These are phyloP conservation scores for Saturnispora diversa DNA, from an alignment of 805 yeast species.

Conservation along the genomic window DNA sequence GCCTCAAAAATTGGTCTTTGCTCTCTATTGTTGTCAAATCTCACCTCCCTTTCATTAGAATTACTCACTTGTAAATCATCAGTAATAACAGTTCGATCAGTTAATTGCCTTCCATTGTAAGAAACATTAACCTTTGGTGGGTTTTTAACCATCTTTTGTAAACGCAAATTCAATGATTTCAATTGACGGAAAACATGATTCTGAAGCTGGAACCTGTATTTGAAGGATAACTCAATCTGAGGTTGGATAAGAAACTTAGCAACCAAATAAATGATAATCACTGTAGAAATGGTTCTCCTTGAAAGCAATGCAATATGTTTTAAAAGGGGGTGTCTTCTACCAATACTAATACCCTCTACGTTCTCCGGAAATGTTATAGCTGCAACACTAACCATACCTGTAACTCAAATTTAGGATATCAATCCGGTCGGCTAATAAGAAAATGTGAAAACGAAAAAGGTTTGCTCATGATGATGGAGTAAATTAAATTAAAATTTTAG, in stretches of 20 bases:
- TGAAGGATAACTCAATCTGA: slow-evolving; percentile 30
- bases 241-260: slow-evolving; percentile 35
- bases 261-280: slow-evolving; percentile 26
- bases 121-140: slow-evolving; percentile 38
- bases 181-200: slow-evolving; percentile 25
- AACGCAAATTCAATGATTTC: slow-evolving; percentile 23
- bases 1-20: slow-evolving; percentile 9
- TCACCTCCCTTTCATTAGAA: slow-evolving; percentile 18
- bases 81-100: slow-evolving; percentile 29
- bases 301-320: slow-evolving; percentile 26
- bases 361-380: slow-evolving; percentile 31
- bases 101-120: slow-evolving; percentile 31
- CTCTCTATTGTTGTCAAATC: slow-evolving; percentile 17
- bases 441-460: neutral
- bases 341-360: slow-evolving; percentile 9
- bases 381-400: too few species aligned
- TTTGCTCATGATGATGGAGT: neutral
- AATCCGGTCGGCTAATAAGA: neutral
- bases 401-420: slow-evolving; percentile 6
- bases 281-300: slow-evolving; percentile 30
- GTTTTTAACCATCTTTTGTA: slow-evolving; percentile 23
- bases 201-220: slow-evolving; percentile 32
- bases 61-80: slow-evolving; percentile 18
- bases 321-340: slow-evolving; percentile 20
- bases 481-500: neutral